These are phyloP conservation scores for Cryptococcus sp. DNA, from an alignment of 1,284 basidiomycete genomes.

Conservation along the genomic window DNA sequence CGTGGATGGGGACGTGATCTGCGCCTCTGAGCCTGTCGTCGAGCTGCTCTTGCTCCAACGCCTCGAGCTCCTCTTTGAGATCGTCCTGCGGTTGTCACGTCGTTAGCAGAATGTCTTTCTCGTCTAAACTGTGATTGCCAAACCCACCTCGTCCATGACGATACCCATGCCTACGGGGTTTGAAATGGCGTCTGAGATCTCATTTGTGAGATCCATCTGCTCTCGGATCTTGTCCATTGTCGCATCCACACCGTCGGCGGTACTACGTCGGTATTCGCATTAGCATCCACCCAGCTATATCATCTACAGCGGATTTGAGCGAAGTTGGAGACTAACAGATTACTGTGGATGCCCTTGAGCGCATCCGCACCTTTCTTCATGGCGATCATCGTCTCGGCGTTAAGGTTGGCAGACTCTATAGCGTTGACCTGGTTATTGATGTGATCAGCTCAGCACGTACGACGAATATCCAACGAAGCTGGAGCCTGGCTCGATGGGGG, in stretches of 20 bases:
- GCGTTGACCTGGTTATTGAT: conserved; percentile 70
- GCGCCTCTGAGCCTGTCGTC: conserved; percentile 85
- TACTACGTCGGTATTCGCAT: conserved; percentile 57
- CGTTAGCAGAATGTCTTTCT: background rate
- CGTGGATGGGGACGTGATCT: conserved; percentile 86
- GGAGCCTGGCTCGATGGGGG: background rate
- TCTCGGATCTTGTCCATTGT: conserved; percentile 90
- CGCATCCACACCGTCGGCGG: conserved; percentile 86
- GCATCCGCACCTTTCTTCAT: conserved; percentile 97
- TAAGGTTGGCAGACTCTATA: conserved; percentile 96
- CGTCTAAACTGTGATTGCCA: background rate
- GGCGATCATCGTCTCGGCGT: conserved; percentile 95
- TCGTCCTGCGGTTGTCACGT: conserved; percentile 63
- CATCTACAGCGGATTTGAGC: background rate
- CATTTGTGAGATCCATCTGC: conserved; percentile 91
- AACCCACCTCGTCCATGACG: conserved; percentile 71
- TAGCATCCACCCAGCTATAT: background rate
- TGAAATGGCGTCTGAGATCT: conserved; percentile 93
- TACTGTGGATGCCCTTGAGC: conserved; percentile 87
- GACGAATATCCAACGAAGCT: background rate
- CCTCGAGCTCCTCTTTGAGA: conserved; percentile 79
- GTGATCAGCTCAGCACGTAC: background rate
- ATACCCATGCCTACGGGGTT: conserved; percentile 69
- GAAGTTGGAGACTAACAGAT: conserved; percentile 65
- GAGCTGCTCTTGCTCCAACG: conserved; percentile 88